Percentiles rank a stretch among this genome's conserved stretches.
Evolutionary conservation across 768 basidiomycete genomes (phyloP).

Genomic region (Sporobolomyces pararoseus): DNA sequence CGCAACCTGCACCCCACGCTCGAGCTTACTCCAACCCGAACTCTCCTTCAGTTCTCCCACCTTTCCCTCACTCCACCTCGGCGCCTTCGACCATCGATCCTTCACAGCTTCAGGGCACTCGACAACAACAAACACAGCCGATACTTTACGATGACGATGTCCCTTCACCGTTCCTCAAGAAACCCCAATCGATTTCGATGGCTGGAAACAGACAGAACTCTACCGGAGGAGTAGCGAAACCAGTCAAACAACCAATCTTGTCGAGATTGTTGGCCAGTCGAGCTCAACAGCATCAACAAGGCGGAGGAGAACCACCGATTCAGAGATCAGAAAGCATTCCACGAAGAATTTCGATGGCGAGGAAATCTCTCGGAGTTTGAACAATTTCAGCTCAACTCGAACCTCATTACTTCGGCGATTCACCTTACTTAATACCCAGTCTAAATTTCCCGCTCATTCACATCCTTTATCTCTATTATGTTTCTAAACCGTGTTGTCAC

Average conservation of each 20-base stretch:
- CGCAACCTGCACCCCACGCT: constrained; percentile 4
- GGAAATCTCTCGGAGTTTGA: constrained; percentile 33
- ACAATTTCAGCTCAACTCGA: background rate
- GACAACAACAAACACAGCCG: background rate
- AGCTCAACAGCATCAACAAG: constrained; percentile 9
- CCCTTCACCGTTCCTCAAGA: constrained; percentile 39
- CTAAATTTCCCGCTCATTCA: no score
- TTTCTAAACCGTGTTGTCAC: background rate
- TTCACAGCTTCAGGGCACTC: background rate
- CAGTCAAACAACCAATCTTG: constrained; percentile 30
- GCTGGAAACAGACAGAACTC: background rate
- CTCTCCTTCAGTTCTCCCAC: constrained; percentile 6
- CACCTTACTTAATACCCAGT: background rate
- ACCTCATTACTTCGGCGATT: background rate
- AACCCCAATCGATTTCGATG: constrained; percentile 7
- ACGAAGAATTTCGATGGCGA: constrained; percentile 11
- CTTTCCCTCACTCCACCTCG: constrained; percentile 10
- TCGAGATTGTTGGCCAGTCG: constrained; percentile 25
- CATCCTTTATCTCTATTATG: background rate
- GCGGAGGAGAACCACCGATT: background rate
- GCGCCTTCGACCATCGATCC: constrained; percentile 11
- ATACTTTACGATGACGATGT: constrained; percentile 35
- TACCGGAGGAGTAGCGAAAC: background rate
- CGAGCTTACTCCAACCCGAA: constrained; percentile 23
- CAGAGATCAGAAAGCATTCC: background rate